Base-by-base conservation (phyloP, 495 filamentous ascomycete species). In the Aspergillus asperescens region DNA sequence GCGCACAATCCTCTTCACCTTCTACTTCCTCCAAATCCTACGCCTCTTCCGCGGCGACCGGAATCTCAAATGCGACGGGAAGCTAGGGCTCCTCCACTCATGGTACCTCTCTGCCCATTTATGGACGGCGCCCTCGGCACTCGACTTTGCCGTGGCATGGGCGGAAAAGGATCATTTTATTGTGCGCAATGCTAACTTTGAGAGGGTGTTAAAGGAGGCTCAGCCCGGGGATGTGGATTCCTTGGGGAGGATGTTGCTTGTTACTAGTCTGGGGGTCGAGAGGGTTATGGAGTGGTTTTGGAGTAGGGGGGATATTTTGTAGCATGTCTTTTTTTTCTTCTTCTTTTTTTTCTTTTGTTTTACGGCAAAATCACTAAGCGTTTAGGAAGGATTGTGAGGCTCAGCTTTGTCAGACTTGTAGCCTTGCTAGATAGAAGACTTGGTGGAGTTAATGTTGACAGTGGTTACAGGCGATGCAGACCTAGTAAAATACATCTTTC, bases 101-200 rank as follows among this genome's bases (percentile, higher is more conserved):
- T 72, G 70, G 61, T 77, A 76, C 31, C 19, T 70, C 8, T 79
- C 76, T 3, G 67, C 72, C 16, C 64, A 74, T 54, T 58, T 81
- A 24, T 81, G 78, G 78, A 53, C 64, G 25, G 71, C 78, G 6
- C 54, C 48, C 2, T 69, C 66, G 19, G 62, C 69, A 1, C 62
- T 72, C 20, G 74, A 74, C 5, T 81, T 81, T 51, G 67, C 71
- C 3, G 57, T 67, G 1, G 74, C 73, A 5, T 81, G 76, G 74
- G 62, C 67, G 3, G 64, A 69, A 8, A 70, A 70, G 48, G 65
- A 68, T 19, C 76, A 77, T 46, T 72, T 72, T 37, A 43, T 79
- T 13, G 66, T 77, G 1, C 55, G 55, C 15, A 66, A 73, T 50
- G 50, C 65, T n/a, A 64, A 76, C 47, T 72, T 75, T 28, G 52